Evolutionary conservation across 2,329 filamentous ascomycete species (phyloP), one percentile per base, ranked within the genome.

Genomic region (Xylariaceae sp.): DNA sequence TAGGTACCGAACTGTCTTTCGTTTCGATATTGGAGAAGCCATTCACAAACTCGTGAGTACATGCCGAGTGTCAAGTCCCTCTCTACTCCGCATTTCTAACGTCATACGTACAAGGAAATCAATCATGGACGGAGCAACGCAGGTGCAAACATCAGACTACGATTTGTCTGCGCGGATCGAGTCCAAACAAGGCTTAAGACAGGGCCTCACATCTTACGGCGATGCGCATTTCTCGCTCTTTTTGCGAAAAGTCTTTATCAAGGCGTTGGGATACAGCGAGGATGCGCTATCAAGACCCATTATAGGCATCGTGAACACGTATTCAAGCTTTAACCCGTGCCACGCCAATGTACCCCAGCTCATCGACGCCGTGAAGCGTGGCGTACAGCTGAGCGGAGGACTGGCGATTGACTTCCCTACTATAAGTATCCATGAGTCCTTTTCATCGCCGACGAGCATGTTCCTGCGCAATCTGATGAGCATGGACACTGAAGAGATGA

Each of bases 401-500:
- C 66, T 89, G 27, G 82, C 86, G 0, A 76, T 89, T 18, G 85
- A 89, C 35, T 89, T 89, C 56, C 86, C 86, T 0, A 89, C 86
- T 0, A 88, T 90, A 47, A 87, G 82, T 54, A 62, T 89, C 1
- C 82, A 86, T 56, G 86, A 89, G 72, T 78, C 74, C 2, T 89
- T 90, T 62, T 75, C 85, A 0, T 72, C 76, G 40, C 86, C 86
- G 2, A 89, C 86, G 5, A 88, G 85, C 68, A 89, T 90, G 86
- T 89, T 82, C 48, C 62, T 89, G 42, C 68, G 86, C 31, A 89
- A 89, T 56, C 61, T 89, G 49, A 89, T 90, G 86, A 85, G 82
- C 56, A 87, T 89, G 83, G 86, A 89, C 61, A 89, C 86, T 0
- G 86, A 89, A 64, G 86, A 89, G 70, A 89, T 89, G 86, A 82